Evolutionary conservation across 768 basidiomycete genomes (phyloP).

Genomic region (Suillus fuscotomentosus): DNA sequence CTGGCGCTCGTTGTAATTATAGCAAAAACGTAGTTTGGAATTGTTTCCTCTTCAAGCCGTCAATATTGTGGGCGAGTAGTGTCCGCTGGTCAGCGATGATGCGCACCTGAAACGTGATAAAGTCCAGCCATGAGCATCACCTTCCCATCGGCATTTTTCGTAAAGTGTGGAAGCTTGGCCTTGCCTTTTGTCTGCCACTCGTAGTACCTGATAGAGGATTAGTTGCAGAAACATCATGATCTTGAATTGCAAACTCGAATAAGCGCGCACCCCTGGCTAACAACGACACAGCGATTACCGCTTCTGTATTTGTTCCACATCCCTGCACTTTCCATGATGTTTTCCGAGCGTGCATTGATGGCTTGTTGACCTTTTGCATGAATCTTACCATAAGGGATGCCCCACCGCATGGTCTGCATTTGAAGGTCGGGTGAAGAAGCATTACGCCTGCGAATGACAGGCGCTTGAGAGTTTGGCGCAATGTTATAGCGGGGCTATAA

Average conservation of each 20-base stretch:
- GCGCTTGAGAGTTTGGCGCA: conserved; percentile 76
- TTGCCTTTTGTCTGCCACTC: conserved; percentile 92
- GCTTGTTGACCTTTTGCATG: conserved; percentile 60
- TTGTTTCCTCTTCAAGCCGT: conserved; percentile 42
- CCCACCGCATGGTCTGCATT: conserved; percentile 89
- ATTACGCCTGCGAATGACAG: conserved; percentile 59
- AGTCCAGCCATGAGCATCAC: conserved; percentile 88
- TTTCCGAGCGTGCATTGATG: conserved; percentile 89
- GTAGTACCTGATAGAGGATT: conserved; percentile 64
- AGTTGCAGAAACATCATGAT: background rate
- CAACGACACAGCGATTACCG: conserved; percentile 80
- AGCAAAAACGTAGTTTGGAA: conserved; percentile 76
- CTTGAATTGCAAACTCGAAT: background rate
- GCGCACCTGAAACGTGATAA: conserved; percentile 50
- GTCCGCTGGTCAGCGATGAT: background rate
- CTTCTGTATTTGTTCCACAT: conserved; percentile 88
- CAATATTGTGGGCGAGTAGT: background rate
- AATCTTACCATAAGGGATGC: conserved; percentile 72
- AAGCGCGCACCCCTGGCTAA: conserved; percentile 66
- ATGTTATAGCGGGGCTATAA: conserved; percentile 68
- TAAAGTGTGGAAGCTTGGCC: conserved; percentile 79
- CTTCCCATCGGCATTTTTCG: conserved; percentile 58
- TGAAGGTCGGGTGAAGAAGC: conserved; percentile 36
- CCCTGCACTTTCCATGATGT: conserved; percentile 67
- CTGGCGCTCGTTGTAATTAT: conserved; percentile 84